phyloP scores from a whole-genome alignment of 257 asterid genomes.

The Henckelia pumila region DNA sequence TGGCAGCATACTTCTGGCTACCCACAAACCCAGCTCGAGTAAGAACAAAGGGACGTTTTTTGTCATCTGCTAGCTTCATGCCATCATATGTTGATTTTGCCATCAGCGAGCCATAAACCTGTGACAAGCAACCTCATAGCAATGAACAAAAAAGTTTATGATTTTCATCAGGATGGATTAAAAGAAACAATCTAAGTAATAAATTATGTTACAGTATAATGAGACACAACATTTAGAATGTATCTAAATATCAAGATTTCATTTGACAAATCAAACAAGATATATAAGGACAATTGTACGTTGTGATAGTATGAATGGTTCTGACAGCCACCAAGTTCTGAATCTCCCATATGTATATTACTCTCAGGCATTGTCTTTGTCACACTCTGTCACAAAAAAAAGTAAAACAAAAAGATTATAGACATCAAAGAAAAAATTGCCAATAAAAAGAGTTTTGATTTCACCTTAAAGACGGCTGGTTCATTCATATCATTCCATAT shows the following conservation, averaged over 20 bases:
- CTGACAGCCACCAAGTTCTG: slow-evolving; percentile 81
- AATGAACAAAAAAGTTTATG: neutral
- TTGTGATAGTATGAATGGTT: slow-evolving; percentile 88
- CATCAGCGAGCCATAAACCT: slow-evolving; percentile 99
- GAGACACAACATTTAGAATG: neutral
- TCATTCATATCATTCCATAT: slow-evolving; percentile 99
- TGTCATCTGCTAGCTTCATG: slow-evolving; percentile 70
- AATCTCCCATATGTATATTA: slow-evolving; percentile 86
- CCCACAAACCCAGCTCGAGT: slow-evolving; percentile 97
- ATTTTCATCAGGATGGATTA: neutral
- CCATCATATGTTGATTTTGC: slow-evolving; percentile 95
- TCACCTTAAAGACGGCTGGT: slow-evolving; percentile 95
- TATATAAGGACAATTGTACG: slow-evolving; percentile 34
- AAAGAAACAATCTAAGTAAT: neutral
- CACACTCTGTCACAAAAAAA: slow-evolving; percentile 54
- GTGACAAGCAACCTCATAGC: slow-evolving; percentile 11
- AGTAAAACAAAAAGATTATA: slow-evolving; percentile 15
- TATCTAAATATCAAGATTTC: neutral
- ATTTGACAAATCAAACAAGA: slow-evolving; percentile 9
- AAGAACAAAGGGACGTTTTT: slow-evolving; percentile 88
- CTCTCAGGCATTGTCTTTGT: slow-evolving; percentile 98
- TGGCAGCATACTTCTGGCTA: slow-evolving; percentile 94
- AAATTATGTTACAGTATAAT: neutral
- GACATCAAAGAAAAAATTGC: slow-evolving; percentile 16
- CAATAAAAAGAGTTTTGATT: slow-evolving; percentile 17